Evolutionary conservation across 257 asterid genomes (phyloP).

Genomic region (Ajuga chamaepitys): DNA sequence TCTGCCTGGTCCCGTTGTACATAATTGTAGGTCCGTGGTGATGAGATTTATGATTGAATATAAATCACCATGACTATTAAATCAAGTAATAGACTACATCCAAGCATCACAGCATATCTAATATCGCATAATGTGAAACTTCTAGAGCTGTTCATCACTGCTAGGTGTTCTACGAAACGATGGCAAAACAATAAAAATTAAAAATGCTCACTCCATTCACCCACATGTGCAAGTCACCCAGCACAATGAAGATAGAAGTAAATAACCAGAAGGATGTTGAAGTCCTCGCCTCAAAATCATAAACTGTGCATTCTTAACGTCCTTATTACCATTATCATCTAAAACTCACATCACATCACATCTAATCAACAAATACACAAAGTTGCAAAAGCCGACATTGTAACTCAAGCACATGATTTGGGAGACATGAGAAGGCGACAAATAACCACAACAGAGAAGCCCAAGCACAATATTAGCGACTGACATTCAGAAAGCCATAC

Average conservation of each 20-base stretch:
- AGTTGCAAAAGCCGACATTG: background rate
- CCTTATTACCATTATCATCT: slow-evolving; percentile 10
- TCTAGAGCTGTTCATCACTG: slow-evolving; percentile 6
- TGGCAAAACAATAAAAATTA: background rate
- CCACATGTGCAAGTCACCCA: slow-evolving; percentile 8
- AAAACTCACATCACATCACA: slow-evolving; percentile 1
- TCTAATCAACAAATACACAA: slow-evolving; percentile 4
- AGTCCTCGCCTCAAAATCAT: background rate
- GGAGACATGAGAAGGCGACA: background rate
- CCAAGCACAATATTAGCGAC: slow-evolving; percentile 1
- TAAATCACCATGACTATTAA: background rate
- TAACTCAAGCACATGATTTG: background rate
- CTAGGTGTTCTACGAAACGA: background rate
- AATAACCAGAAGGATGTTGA: background rate
- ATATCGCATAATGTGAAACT: background rate
- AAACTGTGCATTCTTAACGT: background rate
- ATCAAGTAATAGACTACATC: background rate
- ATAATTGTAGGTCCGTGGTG: background rate
- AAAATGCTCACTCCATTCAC: background rate
- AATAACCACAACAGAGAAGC: slow-evolving; percentile 3
- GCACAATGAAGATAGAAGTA: background rate
- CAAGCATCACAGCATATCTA: background rate
- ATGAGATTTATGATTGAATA: background rate
- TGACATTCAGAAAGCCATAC: slow-evolving; percentile 1
- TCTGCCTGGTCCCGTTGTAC: background rate